phyloP scores from a whole-genome alignment of 306 rosid genomes.

The Canavalia gladiata region DNA sequence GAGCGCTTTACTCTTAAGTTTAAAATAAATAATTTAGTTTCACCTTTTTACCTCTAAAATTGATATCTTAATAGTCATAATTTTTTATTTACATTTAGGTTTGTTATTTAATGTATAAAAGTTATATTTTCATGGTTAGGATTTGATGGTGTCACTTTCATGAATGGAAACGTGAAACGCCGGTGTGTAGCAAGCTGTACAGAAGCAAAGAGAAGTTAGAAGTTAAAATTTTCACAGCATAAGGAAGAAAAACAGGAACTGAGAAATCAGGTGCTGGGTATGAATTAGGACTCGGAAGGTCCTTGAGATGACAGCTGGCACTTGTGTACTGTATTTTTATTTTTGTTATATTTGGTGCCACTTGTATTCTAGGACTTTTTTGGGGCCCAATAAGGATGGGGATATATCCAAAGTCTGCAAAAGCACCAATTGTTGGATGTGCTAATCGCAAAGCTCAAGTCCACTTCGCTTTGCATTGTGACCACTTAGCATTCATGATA shows the following conservation, averaged over 20 bases:
- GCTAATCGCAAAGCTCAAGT: slow-evolving; percentile 41
- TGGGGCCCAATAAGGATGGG: slow-evolving; percentile 42
- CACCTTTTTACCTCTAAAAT: no score
- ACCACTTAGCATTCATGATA: slow-evolving; percentile 63
- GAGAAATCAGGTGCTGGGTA: neutral
- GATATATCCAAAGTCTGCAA: slow-evolving; percentile 49
- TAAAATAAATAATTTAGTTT: no score
- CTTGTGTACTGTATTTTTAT: neutral
- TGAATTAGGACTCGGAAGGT: neutral
- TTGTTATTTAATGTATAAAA: no score
- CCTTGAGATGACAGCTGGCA: slow-evolving; percentile 34
- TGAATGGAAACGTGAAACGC: no score
- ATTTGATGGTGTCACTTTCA: no score
- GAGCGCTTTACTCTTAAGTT: no score
- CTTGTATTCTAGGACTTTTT: slow-evolving; percentile 13
- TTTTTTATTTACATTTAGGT: no score
- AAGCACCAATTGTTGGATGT: slow-evolving; percentile 43
- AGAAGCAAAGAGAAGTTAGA: neutral
- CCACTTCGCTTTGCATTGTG: slow-evolving; percentile 51
- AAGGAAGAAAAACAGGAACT: neutral
- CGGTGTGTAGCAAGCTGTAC: neutral
- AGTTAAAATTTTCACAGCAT: slow-evolving; percentile 5
- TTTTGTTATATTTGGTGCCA: slow-evolving; percentile 34
- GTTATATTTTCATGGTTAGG: no score
- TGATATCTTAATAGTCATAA: no score